These are phyloP conservation scores for Senna siamea DNA, from an alignment of 306 rosid species.

Conservation along the genomic window DNA sequence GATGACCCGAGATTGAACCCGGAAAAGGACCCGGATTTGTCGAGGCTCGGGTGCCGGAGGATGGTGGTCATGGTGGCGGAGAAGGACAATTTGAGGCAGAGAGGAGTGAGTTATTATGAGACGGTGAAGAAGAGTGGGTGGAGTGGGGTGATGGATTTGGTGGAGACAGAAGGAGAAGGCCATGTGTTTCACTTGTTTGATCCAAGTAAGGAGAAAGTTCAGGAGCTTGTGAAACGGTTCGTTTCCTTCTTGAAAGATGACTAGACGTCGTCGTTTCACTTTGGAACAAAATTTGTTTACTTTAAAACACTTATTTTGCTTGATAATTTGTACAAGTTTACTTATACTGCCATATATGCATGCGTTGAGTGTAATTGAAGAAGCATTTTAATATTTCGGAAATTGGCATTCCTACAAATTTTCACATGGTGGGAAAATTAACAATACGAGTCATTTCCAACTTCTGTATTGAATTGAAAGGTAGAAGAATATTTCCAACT, in stretches of 20 bases:
- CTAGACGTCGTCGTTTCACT: not conserved
- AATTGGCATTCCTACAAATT: no score
- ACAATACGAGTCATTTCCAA: no score
- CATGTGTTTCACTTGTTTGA: conserved; percentile 48
- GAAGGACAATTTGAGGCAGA: conserved; percentile 45
- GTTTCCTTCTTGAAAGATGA: conserved; percentile 29
- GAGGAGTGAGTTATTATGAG: conserved; percentile 43
- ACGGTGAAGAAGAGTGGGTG: conserved; percentile 49
- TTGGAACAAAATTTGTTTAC: no score
- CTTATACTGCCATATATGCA: no score
- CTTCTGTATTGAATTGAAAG: no score
- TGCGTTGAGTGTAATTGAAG: no score
- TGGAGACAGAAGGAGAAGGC: conserved; percentile 40
- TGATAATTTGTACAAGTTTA: no score
- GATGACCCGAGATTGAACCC: conserved; percentile 47
- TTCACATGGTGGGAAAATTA: no score
- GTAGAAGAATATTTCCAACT: no score
- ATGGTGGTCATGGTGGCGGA: conserved; percentile 47
- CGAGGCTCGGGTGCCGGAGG: conserved; percentile 35
- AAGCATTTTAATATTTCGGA: no score
- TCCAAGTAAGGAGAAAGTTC: conserved; percentile 35
- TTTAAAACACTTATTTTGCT: no score
- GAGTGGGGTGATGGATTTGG: conserved; percentile 43
- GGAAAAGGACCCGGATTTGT: conserved; percentile 41
- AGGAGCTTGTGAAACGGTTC: conserved; percentile 24